Percentiles rank a stretch among this genome's conserved stretches.
These are phyloP conservation scores for Diaporthe humulicola DNA, from an alignment of 2,329 filamentous ascomycete species.

Conservation along the genomic window DNA sequence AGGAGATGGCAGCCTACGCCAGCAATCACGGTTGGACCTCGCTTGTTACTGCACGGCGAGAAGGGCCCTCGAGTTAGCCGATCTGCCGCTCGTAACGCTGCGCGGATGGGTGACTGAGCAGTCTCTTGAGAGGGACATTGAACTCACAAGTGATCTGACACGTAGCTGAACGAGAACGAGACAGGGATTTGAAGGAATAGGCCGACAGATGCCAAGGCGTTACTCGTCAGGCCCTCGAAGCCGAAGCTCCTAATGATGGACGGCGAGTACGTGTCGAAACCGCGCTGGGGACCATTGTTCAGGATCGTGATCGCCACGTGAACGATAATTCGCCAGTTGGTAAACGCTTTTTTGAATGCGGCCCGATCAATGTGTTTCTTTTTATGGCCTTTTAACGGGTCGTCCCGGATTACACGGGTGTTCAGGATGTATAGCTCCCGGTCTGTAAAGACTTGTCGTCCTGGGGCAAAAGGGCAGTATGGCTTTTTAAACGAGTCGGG, in stretches of 20 bases:
- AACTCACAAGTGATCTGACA: constrained; percentile 65
- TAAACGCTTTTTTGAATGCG: constrained; percentile 55
- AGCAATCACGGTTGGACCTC: constrained; percentile 9
- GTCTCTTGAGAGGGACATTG: not conserved
- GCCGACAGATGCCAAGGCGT: constrained; percentile 65
- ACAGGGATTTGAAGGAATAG: constrained; percentile 65
- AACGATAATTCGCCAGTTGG: constrained; percentile 63
- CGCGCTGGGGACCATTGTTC: constrained; percentile 62
- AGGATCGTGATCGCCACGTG: constrained; percentile 65
- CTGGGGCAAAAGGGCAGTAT: constrained; percentile 16
- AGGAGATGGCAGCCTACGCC: constrained; percentile 4
- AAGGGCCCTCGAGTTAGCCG: not conserved
- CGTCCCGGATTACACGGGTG: constrained; percentile 50
- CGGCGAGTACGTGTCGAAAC: constrained; percentile 66
- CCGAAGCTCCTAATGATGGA: constrained; percentile 67
- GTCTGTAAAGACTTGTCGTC: constrained; percentile 34
- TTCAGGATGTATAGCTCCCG: constrained; percentile 51
- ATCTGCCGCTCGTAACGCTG: too few relatives aligned
- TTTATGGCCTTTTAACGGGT: constrained; percentile 51
- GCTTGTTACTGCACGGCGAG: not conserved
- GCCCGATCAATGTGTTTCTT: constrained; percentile 48
- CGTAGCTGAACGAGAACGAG: constrained; percentile 63
- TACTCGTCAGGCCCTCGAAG: constrained; percentile 60
- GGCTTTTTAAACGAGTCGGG: constrained; percentile 42
- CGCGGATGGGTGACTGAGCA: not conserved